Base-by-base conservation (phyloP, 2,329 filamentous ascomycete species). In the Pseudovirgaria hyperparasitica region DNA sequence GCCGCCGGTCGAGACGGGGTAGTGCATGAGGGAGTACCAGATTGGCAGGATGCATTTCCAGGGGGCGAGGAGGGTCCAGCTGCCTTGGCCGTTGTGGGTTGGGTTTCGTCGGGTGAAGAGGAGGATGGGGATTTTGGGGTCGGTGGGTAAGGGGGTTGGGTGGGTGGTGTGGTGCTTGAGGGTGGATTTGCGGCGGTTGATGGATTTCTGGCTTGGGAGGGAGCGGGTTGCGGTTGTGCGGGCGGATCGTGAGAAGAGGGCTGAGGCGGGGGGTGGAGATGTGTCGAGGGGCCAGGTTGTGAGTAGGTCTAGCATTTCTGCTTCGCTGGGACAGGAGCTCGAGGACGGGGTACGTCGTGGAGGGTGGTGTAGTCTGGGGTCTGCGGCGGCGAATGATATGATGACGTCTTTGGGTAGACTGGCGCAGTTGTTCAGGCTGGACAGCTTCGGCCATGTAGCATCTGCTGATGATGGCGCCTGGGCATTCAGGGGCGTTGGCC, bases 11-110 rank as follows among this genome's bases (percentile, higher is more conserved):
- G 75, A 79, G 1, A 92, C 63, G 0, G 82, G 82, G 33, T 76
- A 84, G 45, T 84, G 84, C 56, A 92, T 77, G 9, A 96, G 57
- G 24, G 72, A 75, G 41, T 87, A 78, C 90, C 90, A 98, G 17
- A 94, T 63, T 0, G 82, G 72, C 19, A 73, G 62, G 19, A 96
- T 78, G 41, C 82, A 93, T 46, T 82, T 85, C 84, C 87, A 94
- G 0, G 90, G 90, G 3, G 90, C 66, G 14, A 96, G 62, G 2
- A 96, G 50, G 0, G 76, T 90, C 84, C 85, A 96, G 0, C 66
- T 75, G 2, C 40, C 49, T 29, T 62, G 58, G 24, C 65, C 67
- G 8, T 52, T 58, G n/a, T n/a, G n/a, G n/a, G n/a, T n/a, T n/a
- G n/a, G n/a, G 19, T 56, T 55, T 4, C 72, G 67, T 8, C 70